Evolutionary conservation across 1,284 basidiomycete genomes (phyloP), one percentile per base, ranked within the genome.

Genomic region (Agroathelia rolfsii): DNA sequence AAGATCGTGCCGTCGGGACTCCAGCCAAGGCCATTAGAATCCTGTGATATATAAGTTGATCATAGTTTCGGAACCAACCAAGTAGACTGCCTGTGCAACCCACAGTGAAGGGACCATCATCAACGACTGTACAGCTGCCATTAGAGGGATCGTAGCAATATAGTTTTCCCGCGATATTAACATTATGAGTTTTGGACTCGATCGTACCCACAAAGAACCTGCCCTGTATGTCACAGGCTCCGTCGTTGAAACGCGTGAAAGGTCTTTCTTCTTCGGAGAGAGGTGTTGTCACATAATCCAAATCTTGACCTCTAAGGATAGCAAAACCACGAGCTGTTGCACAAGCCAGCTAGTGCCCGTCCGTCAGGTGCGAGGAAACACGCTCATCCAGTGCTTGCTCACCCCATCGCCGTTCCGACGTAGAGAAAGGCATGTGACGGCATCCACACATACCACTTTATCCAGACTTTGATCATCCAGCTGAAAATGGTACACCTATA

Each of bases 91-190:
- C n/a, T 30, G 28, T 10, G 12, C 12, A 27, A 40, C 63, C 39
- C 49, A 75, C 76, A 44, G 74, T 79, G 48, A 80, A 79, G 20
- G 73, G 76, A 1, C 74, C 72, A 37, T 67, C 59, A 41, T 82
- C 76, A 11, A 72, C 66, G 16, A 79, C 49, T 23, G 52, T 52
- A 46, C 68, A 68, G 30, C 51, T 57, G 18, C 50, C 52, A 32
- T 59, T 58, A 22, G 43, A 39, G 25, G 76, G 70, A 47, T 78
- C 75, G 45, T 69, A 76, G 48, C 62, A 60, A 52, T 71, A 78
- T 27, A 80, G 53, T 42, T 67, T 60, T 6, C 78, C 76, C 2
- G 69, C 62, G 25, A 79, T 59, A 14, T 52, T 53, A n/a, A n/a
- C n/a, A n/a, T n/a, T n/a, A 24, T 58, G 61, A 30, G 66, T 58